phyloP scores from a whole-genome alignment of 2,329 filamentous ascomycete genomes.

The Fusarium sp. region DNA sequence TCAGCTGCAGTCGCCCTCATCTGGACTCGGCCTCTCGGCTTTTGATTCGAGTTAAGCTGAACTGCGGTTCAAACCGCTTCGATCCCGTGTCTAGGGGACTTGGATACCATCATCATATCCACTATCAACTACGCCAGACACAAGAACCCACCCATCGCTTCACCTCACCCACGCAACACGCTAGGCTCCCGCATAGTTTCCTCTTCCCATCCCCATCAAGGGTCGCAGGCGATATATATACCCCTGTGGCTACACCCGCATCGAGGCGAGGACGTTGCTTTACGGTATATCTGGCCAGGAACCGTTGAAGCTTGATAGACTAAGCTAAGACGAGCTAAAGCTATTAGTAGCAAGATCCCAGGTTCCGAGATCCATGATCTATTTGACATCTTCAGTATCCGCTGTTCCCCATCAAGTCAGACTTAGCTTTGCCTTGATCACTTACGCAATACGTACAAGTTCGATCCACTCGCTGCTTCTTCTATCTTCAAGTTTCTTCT shows the following conservation, averaged over 20 bases:
- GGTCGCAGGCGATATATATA: constrained; percentile 18
- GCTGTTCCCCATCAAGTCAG: constrained; percentile 12
- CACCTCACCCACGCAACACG: background rate
- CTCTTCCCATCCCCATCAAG: constrained; percentile 8
- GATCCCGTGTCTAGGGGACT: constrained; percentile 9
- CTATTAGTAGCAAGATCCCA: constrained; percentile 6
- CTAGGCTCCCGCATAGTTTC: constrained; percentile 22
- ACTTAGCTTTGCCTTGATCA: constrained; percentile 4
- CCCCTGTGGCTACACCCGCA: constrained; percentile 15
- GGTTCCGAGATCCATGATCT: constrained; percentile 17
- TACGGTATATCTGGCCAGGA: constrained; percentile 20
- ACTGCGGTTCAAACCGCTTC: background rate
- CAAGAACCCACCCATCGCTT: background rate
- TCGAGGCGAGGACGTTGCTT: constrained; percentile 12
- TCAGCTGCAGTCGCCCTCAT: background rate
- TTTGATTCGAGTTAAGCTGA: constrained; percentile 2
- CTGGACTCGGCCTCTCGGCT: background rate
- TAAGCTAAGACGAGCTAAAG: constrained; percentile 13
- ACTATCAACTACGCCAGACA: constrained; percentile 6
- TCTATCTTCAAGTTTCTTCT: background rate
- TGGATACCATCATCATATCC: constrained; percentile 33
- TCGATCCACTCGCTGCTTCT: background rate
- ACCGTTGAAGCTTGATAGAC: constrained; percentile 25
- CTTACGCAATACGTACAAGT: constrained; percentile 20
- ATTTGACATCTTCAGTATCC: constrained; percentile 11